phyloP scores from a whole-genome alignment of 2,329 filamentous ascomycete genomes.

The Clonostachys byssicola region DNA sequence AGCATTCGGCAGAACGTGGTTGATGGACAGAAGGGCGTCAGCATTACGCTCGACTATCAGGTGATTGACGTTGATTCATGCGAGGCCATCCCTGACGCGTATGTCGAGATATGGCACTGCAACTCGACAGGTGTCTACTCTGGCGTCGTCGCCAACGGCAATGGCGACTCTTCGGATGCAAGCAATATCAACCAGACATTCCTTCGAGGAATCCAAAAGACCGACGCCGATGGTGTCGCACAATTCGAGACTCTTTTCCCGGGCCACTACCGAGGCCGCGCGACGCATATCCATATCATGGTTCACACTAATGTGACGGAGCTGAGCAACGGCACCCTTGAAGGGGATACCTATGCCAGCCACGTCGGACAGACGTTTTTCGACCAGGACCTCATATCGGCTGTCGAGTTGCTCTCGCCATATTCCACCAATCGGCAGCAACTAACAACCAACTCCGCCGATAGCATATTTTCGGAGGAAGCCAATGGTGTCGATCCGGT shows the following conservation, averaged over 20 bases:
- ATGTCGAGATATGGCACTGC: constrained; percentile 38
- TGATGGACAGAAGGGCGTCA: constrained; percentile 33
- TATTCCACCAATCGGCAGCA: constrained; percentile 40
- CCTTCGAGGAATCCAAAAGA: constrained; percentile 30
- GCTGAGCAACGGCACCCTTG: constrained; percentile 24
- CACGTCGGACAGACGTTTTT: constrained; percentile 65
- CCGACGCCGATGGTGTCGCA: constrained; percentile 33
- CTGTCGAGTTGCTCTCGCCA: constrained; percentile 43
- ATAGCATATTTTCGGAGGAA: constrained; percentile 39
- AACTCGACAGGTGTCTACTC: constrained; percentile 40
- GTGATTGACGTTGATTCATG: constrained; percentile 36
- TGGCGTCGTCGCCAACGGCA: constrained; percentile 26
- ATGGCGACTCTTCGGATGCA: constrained; percentile 35
- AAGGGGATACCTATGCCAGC: constrained; percentile 33
- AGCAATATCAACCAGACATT: constrained; percentile 23
- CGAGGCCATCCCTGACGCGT: constrained; percentile 28
- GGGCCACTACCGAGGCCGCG: constrained; percentile 37
- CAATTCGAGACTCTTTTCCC: constrained; percentile 37
- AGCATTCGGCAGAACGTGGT: constrained; percentile 27
- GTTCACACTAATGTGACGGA: constrained; percentile 29
- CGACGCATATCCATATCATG: constrained; percentile 41
- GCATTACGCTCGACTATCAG: constrained; percentile 34
- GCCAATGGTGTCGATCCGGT: constrained; percentile 49
- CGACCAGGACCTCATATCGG: constrained; percentile 49
- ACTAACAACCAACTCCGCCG: constrained; percentile 46